phyloP scores from a whole-genome alignment of 495 filamentous ascomycete species.

The Staphylotrichum longicolle region DNA sequence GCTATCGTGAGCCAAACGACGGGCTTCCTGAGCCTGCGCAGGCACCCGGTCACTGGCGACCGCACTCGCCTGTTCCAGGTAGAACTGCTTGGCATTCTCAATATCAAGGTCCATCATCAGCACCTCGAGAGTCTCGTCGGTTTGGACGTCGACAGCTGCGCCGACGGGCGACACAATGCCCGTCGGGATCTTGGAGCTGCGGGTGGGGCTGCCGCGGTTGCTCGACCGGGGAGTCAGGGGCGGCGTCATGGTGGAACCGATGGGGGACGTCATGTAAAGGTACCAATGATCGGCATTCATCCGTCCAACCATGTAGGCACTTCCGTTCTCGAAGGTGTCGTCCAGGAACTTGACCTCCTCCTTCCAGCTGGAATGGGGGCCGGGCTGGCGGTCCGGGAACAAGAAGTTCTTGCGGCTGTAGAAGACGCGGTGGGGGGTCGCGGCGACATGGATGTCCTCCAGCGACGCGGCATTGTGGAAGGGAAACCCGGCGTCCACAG shows the following conservation, averaged over 20 bases:
- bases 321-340: slow-evolving; percentile 83
- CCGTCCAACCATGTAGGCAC: slow-evolving; percentile 99
- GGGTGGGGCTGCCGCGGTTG: slow-evolving; percentile 29
- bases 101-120: slow-evolving; percentile 97
- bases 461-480: slow-evolving; percentile 48
- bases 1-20: slow-evolving; percentile 50
- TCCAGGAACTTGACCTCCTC: slow-evolving; percentile 92
- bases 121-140: slow-evolving; percentile 94
- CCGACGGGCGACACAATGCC: slow-evolving; percentile 62
- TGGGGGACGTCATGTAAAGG: slow-evolving; percentile 88
- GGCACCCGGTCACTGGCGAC: slow-evolving; percentile 78
- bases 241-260: slow-evolving; percentile 71
- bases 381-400: slow-evolving; percentile 90
- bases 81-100: slow-evolving; percentile 93
- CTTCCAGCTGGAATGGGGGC: slow-evolving; percentile 96
- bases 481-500: slow-evolving; percentile 82
- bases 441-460: slow-evolving; percentile 63
- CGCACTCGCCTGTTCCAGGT: slow-evolving; percentile 86
- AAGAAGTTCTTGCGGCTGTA: slow-evolving; percentile 99
- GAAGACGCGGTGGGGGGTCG: slow-evolving; percentile 92
- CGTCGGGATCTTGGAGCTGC: slow-evolving; percentile 54
- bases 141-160: slow-evolving; percentile 40
- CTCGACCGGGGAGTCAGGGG: slow-evolving; percentile 65
- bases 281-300: slow-evolving; percentile 99
- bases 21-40: slow-evolving; percentile 57